Evolutionary conservation across 2,329 filamentous ascomycete species (phyloP).

Genomic region (Paraconiothyrium sp.): DNA sequence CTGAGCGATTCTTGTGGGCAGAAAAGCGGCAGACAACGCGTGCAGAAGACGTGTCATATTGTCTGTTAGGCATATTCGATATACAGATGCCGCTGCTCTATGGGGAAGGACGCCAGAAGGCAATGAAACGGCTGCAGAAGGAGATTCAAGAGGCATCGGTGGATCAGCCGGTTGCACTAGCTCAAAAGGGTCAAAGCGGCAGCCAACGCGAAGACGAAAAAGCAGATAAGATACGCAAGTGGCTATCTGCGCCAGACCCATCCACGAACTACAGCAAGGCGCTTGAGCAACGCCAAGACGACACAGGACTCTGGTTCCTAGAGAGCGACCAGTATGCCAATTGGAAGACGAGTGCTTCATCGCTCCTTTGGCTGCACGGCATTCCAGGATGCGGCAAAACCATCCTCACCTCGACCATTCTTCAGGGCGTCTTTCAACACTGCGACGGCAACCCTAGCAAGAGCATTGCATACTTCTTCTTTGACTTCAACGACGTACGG

Average conservation of each 20-base stretch:
- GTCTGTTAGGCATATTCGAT: slow-evolving; percentile 25
- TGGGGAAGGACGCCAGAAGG: slow-evolving; percentile 17
- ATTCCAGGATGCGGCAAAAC: slow-evolving; percentile 29
- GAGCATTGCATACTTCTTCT: slow-evolving; percentile 27
- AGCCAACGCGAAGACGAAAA: too few species aligned
- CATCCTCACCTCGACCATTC: slow-evolving; percentile 23
- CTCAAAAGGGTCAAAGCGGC: too few species aligned
- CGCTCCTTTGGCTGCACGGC: slow-evolving; percentile 19
- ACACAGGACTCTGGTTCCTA: slow-evolving; percentile 30
- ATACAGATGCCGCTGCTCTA: slow-evolving; percentile 17
- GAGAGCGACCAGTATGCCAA: slow-evolving; percentile 12
- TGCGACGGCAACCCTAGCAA: slow-evolving; percentile 16
- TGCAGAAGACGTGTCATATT: slow-evolving; percentile 20
- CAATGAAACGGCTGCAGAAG: too few species aligned
- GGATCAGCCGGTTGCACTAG: too few species aligned
- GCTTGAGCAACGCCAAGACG: slow-evolving; percentile 16
- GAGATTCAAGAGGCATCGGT: too few species aligned
- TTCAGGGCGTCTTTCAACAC: slow-evolving; percentile 26
- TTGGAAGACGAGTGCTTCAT: slow-evolving; percentile 16
- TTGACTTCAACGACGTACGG: slow-evolving; percentile 42
- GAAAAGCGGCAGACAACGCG: slow-evolving; percentile 21
- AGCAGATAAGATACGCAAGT: slow-evolving; percentile 17
- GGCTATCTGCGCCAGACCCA: slow-evolving; percentile 46
- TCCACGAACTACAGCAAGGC: slow-evolving; percentile 41
- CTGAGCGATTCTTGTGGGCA: slow-evolving; percentile 20